Conservation (phyloP, 2,329 filamentous ascomycete genomes). For the Fusarium ramigenum region DNA sequence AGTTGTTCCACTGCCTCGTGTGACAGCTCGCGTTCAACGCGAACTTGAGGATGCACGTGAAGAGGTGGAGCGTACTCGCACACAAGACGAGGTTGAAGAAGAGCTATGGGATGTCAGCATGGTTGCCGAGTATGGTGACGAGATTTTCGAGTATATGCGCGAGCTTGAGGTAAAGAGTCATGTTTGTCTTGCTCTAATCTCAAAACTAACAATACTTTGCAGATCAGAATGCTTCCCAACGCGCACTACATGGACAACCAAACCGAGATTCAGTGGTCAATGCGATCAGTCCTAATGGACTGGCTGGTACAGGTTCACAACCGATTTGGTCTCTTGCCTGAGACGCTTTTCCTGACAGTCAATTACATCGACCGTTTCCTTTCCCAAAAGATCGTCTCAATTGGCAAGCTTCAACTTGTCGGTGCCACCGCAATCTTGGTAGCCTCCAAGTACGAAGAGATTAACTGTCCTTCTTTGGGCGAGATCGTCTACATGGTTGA, state of each 20-base stretch:
- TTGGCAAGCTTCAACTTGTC: constrained; percentile 94
- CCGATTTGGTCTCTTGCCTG: constrained; percentile 88
- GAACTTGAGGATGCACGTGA: constrained; percentile 75
- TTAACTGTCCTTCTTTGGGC: constrained; percentile 93
- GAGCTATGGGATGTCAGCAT: constrained; percentile 95
- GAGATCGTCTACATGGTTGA: constrained; percentile 99
- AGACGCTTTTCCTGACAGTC: constrained; percentile 93
- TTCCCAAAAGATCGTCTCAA: constrained; percentile 91
- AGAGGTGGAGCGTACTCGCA: constrained; percentile 74
- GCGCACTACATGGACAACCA: constrained; percentile 97
- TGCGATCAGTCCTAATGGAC: constrained; percentile 96
- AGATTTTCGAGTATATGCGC: constrained; percentile 94
- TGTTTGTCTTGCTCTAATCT: neutral
- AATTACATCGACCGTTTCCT: constrained; percentile 99
- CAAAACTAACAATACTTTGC: constrained; percentile 38
- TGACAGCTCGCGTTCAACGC: constrained; percentile 72
- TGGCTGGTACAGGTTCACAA: constrained; percentile 97
- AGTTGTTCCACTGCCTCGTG: constrained; percentile 73
- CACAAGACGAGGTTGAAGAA: constrained; percentile 82
- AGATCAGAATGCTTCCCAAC: constrained; percentile 85
- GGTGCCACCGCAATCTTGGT: constrained; percentile 96
- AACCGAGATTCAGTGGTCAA: constrained; percentile 98
- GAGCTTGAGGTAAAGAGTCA: constrained; percentile 76
- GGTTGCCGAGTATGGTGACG: constrained; percentile 95
- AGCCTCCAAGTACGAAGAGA: constrained; percentile 98